Evolutionary conservation across 2,329 filamentous ascomycete species (phyloP), one percentile per base, ranked within the genome.

Genomic region (Clonostachys chloroleuca): DNA sequence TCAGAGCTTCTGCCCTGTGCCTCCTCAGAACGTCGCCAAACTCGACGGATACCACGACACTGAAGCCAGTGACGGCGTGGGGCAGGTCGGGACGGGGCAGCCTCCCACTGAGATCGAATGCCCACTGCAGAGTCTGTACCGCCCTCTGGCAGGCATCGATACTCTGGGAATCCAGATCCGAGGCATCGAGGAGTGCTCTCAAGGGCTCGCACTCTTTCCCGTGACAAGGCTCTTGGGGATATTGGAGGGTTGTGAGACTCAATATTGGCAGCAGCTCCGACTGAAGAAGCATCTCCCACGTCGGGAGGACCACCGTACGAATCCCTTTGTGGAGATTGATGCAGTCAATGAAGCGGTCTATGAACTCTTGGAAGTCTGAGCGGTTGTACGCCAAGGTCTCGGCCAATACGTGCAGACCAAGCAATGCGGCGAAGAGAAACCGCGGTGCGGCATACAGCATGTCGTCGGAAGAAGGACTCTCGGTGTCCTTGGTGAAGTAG

Each of bases 391-490:
- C 53, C 3, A 78, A 60, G 3, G 69, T 69, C 46, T 80, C 74
- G 52, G 68, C 74, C 5, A 80, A 64, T 37, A 70, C 65, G 45
- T 78, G 74, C 7, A 77, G 61, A 39, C 72, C 70, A 2, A 75
- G 54, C 6, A 68, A 49, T 16, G 63, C 59, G 6, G 72, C 67
- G 55, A 75, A 76, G n/a, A 75, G 56, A 47, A 74, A 72, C 13
- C 69, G 62, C 2, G 69, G 64, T 17, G 72, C 55, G 37, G 61
- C 66, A 43, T 60, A 61, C 5, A 53, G 53, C 3, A 59, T 52
- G 12, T 52, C 45, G 13, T 49, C 47, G 13, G 46, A 47, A 34
- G 50, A 49, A 43, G 42, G 50, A 9, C 64, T 59, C 46, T 53
- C 44, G 49, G 56, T 51, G 51, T 64, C 56, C 33, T 53, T 58